Conservation (phyloP, 1,139 yeast genomes). For the Nakaseomyces delphensis region DNA sequence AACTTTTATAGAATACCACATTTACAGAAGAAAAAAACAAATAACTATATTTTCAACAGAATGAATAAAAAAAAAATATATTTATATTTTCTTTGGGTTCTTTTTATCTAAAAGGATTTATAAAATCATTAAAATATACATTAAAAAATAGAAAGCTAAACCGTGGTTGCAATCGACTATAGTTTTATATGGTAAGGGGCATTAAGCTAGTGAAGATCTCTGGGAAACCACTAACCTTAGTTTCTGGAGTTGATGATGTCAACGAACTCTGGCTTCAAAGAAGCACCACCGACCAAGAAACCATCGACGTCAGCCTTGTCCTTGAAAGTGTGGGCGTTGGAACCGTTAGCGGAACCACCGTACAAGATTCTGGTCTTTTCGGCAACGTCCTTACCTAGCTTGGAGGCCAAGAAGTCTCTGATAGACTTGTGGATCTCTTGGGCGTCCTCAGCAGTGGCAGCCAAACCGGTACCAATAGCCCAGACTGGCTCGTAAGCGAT, state of each 20-base stretch:
- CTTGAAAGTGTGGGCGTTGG: constrained; percentile 83
- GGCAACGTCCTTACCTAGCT: constrained; percentile 74
- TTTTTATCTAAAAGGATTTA: constrained; percentile 6
- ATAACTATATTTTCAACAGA: not conserved
- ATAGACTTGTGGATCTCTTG: constrained; percentile 88
- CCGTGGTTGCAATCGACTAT: not conserved
- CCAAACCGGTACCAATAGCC: constrained; percentile 99
- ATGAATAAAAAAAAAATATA: not conserved
- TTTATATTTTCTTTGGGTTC: constrained; percentile 3
- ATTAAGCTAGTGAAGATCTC: not conserved
- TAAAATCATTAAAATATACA: constrained; percentile 8
- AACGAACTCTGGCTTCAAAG: constrained; percentile 94
- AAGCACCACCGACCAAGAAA: constrained; percentile 99
- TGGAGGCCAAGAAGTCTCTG: constrained; percentile 69
- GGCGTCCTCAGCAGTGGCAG: constrained; percentile 97
- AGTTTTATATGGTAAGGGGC: constrained; percentile 4
- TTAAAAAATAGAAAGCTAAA: not conserved
- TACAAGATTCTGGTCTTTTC: constrained; percentile 79
- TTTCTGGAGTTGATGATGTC: constrained; percentile 90
- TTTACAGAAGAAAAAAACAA: not conserved
- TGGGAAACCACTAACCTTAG: constrained; percentile 33
- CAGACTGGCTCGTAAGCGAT: constrained; percentile 99
- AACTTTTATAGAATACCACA: not conserved
- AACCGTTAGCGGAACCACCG: constrained; percentile 98
- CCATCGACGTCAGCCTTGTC: constrained; percentile 95